Conservation (phyloP, 495 filamentous ascomycete species). For the Hyaloscypha variabilis region DNA sequence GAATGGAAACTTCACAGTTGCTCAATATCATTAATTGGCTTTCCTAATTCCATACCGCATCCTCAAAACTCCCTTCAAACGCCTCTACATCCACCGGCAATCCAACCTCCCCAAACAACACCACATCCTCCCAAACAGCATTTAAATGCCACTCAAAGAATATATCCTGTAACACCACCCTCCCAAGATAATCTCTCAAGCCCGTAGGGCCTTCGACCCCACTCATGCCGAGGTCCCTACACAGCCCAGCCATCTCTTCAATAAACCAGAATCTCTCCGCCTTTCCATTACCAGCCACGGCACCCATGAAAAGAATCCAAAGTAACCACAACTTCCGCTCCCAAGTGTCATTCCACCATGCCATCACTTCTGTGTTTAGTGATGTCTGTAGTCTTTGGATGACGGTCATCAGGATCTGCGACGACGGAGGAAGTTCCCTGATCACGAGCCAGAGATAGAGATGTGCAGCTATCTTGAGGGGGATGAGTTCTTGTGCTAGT, state of each 20-base stretch:
- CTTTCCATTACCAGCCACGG: slow-evolving; percentile 6
- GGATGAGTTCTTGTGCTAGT: slow-evolving; percentile 1
- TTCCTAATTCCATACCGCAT: too few relatives aligned
- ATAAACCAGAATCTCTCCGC: slow-evolving; percentile 15
- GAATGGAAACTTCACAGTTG: too few relatives aligned
- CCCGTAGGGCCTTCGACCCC: background rate
- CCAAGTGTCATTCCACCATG: slow-evolving; percentile 6
- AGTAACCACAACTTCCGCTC: slow-evolving; percentile 15
- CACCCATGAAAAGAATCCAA: slow-evolving; percentile 20
- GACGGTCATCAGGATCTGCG: slow-evolving; percentile 26
- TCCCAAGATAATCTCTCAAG: background rate
- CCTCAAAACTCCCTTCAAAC: background rate
- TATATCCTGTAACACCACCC: slow-evolving; percentile 13
- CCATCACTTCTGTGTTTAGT: slow-evolving; percentile 26
- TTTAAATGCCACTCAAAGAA: background rate
- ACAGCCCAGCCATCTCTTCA: background rate
- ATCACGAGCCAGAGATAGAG: slow-evolving; percentile 17
- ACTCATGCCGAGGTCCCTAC: background rate
- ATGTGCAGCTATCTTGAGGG: slow-evolving; percentile 12
- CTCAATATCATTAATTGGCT: too few relatives aligned
- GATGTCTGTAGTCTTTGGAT: slow-evolving; percentile 32
- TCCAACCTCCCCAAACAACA: background rate
- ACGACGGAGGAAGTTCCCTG: background rate
- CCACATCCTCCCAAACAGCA: slow-evolving; percentile 8
- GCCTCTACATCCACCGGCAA: background rate